Evolutionary conservation across 768 basidiomycete genomes (phyloP).

Genomic region (Neoboletus subvelutipes): DNA sequence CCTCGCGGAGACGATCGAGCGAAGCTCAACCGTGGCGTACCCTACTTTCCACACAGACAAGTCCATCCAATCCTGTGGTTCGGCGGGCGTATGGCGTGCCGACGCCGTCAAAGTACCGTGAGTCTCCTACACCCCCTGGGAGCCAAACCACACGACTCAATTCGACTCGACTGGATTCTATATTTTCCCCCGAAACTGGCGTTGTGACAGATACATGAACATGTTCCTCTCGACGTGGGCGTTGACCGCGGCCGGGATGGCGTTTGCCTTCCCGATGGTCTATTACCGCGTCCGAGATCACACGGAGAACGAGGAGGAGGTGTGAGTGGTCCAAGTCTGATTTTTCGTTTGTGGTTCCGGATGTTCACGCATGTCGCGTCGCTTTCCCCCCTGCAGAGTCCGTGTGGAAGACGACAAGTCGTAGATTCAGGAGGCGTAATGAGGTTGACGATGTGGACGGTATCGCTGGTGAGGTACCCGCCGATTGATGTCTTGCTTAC

Average conservation of each 20-base stretch:
- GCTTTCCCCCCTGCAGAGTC: neutral
- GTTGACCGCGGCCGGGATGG: conserved; percentile 60
- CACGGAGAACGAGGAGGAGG: conserved; percentile 51
- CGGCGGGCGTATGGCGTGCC: conserved; percentile 69
- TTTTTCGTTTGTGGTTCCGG: neutral
- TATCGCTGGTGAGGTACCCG: neutral
- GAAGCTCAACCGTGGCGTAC: neutral
- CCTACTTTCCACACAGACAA: conserved; percentile 45
- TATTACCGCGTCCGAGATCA: conserved; percentile 63
- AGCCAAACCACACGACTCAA: neutral
- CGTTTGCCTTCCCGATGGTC: conserved; percentile 74
- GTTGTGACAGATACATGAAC: conserved; percentile 53
- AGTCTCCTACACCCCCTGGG: conserved; percentile 26
- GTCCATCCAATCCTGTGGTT: conserved; percentile 72
- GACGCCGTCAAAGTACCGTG: conserved; percentile 65
- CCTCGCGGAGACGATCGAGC: neutral
- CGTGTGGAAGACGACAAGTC: neutral
- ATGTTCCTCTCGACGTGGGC: conserved; percentile 75
- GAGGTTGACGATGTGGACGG: neutral
- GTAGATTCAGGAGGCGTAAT: neutral
- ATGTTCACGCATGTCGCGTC: neutral
- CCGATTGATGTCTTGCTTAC: neutral
- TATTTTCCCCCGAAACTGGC: too few relatives aligned
- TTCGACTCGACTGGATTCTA: neutral
- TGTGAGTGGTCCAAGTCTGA: conserved; percentile 38